phyloP scores from a whole-genome alignment of 208 protist genomes.

The Leishmania lainsoni region DNA sequence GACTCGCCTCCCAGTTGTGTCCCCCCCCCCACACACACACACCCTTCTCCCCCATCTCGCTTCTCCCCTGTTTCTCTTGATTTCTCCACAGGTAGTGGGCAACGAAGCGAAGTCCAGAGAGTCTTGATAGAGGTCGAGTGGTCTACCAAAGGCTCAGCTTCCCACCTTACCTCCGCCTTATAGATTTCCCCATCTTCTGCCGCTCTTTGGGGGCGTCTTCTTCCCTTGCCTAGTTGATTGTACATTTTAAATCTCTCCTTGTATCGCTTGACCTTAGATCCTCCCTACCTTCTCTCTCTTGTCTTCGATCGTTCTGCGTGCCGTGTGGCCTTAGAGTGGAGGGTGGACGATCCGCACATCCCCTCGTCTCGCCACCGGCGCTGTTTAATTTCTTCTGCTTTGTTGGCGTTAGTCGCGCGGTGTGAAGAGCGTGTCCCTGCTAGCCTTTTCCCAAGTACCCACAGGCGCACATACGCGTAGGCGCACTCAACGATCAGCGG shows the following conservation, averaged over 20 bases:
- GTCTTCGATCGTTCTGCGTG: background rate
- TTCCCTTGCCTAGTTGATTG: background rate
- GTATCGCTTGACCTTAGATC: background rate
- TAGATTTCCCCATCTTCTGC: background rate
- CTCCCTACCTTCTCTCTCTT: background rate
- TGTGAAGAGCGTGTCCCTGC: background rate
- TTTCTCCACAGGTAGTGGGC: background rate
- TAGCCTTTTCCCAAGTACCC: background rate
- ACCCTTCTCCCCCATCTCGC: background rate
- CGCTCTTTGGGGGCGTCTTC: background rate
- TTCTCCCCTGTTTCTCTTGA: background rate
- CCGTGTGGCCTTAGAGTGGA: background rate
- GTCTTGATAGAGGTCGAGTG: background rate
- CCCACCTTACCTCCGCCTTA: background rate
- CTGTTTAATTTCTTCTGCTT: background rate
- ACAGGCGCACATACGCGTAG: background rate
- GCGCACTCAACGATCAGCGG: background rate
- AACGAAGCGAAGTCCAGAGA: background rate
- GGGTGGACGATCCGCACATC: background rate
- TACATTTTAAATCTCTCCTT: background rate
- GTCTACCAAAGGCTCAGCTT: conserved; percentile 8
- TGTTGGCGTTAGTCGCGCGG: background rate
- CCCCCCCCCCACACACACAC: background rate
- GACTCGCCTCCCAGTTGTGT: background rate
- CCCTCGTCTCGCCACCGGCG: background rate